Percentiles rank a stretch among this genome's conserved stretches.
Conservation (phyloP, 2,329 filamentous ascomycete species). For the Stemphylium vesicarium region DNA sequence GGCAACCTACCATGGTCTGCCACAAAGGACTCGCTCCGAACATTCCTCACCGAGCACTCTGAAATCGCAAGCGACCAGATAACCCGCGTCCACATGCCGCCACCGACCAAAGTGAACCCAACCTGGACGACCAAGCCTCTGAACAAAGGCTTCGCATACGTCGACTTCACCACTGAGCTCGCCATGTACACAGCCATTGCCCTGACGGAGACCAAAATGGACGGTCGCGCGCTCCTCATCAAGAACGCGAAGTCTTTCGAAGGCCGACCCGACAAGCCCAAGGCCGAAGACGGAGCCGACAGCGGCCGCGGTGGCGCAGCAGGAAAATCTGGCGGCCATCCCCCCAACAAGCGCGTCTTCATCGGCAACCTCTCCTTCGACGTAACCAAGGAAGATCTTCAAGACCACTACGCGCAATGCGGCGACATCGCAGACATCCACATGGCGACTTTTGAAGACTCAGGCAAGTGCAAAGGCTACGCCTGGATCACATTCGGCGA, state of each 20-base stretch:
- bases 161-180: slow-evolving; percentile 78
- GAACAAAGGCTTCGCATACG: slow-evolving; percentile 96
- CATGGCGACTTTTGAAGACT: slow-evolving; percentile 94
- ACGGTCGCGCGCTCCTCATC: slow-evolving; percentile 83
- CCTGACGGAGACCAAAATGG: slow-evolving; percentile 81
- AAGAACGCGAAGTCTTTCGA: slow-evolving; percentile 91
- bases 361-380: slow-evolving; percentile 67
- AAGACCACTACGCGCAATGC: slow-evolving; percentile 82
- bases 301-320: slow-evolving; percentile 40
- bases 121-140: slow-evolving; percentile 59
- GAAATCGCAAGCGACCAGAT: slow-evolving; percentile 68
- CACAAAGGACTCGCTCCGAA: slow-evolving; percentile 74
- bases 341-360: slow-evolving; percentile 82
- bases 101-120: slow-evolving; percentile 48
- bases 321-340: slow-evolving; percentile 53
- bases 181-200: slow-evolving; percentile 79
- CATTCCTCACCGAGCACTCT: slow-evolving; percentile 78
- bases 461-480: slow-evolving; percentile 96
- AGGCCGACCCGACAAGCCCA: slow-evolving; percentile 77
- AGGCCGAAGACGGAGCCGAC: slow-evolving; percentile 39
- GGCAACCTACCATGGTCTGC: slow-evolving; percentile 89
- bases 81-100: slow-evolving; percentile 83
- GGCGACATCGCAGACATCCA: slow-evolving; percentile 83
- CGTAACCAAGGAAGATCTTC: slow-evolving; percentile 74
- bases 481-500: slow-evolving; percentile 93